A percentile compares a stretch with the other conserved stretches of the same genome.
phyloP scores from a whole-genome alignment of 2,329 filamentous ascomycete species.

The Arthrobotrys entomopaga region DNA sequence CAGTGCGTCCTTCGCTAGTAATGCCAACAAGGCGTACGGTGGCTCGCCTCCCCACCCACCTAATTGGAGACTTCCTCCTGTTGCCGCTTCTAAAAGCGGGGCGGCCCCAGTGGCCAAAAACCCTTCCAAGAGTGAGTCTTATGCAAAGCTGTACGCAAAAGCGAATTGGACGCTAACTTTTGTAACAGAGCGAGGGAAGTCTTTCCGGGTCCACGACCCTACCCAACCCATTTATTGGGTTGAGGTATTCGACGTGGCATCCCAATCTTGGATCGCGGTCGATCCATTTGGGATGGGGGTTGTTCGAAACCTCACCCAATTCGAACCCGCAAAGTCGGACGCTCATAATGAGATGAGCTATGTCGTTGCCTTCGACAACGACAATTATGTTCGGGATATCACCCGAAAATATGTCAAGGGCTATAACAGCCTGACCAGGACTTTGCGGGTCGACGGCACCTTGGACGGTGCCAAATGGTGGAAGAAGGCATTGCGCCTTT shows the following conservation, averaged over 20 bases:
- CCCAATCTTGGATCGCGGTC: slow-evolving; percentile 90
- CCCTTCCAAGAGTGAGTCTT: slow-evolving; percentile 30
- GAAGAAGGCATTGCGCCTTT: slow-evolving; percentile 62
- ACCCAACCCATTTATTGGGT: slow-evolving; percentile 91
- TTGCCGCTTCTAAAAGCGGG: slow-evolving; percentile 29
- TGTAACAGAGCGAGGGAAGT: slow-evolving; percentile 58
- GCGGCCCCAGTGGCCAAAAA: slow-evolving; percentile 2
- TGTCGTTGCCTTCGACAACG: slow-evolving; percentile 83
- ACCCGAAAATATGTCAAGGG: slow-evolving; percentile 87
- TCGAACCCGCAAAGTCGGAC: slow-evolving; percentile 86
- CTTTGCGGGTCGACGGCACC: slow-evolving; percentile 77
- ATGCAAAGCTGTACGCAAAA: not conserved
- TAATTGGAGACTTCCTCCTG: slow-evolving; percentile 45
- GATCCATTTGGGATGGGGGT: slow-evolving; percentile 85
- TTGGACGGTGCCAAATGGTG: slow-evolving; percentile 70
- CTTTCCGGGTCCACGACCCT: slow-evolving; percentile 72
- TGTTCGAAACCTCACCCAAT: slow-evolving; percentile 76
- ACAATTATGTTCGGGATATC: slow-evolving; percentile 77
- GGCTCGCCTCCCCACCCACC: slow-evolving; percentile 40
- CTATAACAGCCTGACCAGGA: slow-evolving; percentile 89
- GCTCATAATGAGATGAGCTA: slow-evolving; percentile 80
- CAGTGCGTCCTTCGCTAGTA: slow-evolving; percentile 26
- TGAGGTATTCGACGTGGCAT: slow-evolving; percentile 83
- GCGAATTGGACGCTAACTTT: slow-evolving; percentile 13
- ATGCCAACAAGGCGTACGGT: slow-evolving; percentile 47